A percentile compares a stretch with the other conserved stretches of the same genome.
phyloP scores from a whole-genome alignment of 768 basidiomycete genomes.

The Hypholoma fasciculare region DNA sequence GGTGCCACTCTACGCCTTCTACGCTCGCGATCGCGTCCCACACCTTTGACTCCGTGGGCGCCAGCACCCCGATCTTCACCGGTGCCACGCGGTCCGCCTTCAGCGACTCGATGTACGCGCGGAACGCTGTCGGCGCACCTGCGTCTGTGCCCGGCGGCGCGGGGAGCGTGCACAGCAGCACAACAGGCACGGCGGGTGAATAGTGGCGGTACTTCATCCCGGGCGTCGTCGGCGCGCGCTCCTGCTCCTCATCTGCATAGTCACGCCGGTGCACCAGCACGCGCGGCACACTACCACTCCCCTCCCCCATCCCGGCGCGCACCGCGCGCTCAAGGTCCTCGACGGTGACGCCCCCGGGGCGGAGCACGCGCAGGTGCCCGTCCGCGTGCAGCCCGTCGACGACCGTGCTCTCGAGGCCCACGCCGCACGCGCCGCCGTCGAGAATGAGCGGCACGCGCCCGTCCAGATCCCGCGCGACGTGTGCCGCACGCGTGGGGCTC shows the following conservation, averaged over 20 bases:
- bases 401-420: conserved; percentile 96
- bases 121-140: background rate
- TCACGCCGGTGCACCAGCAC: conserved; percentile 83
- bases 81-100: background rate
- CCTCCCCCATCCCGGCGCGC: conserved; percentile 33
- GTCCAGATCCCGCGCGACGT: conserved; percentile 77
- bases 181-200: conserved; percentile 86
- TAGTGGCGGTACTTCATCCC: conserved; percentile 99
- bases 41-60: conserved; percentile 57
- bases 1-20: conserved; percentile 52
- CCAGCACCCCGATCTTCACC: conserved; percentile 65
- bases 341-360: conserved; percentile 91
- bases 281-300: conserved; percentile 37
- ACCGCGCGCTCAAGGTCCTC: conserved; percentile 78
- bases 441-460: conserved; percentile 78
- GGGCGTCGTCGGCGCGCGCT: conserved; percentile 87
- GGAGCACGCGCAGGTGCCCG: conserved; percentile 75
- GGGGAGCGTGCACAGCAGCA: conserved; percentile 61
- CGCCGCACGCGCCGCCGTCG: conserved; percentile 88
- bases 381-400: conserved; percentile 81
- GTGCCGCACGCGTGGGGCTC: conserved; percentile 86
- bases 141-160: background rate
- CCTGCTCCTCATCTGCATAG: conserved; percentile 67
- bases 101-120: background rate
- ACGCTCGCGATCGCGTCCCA: conserved; percentile 31